Base-by-base conservation (phyloP, 345 rosid species). In the Excoecaria cochinchinensis region DNA sequence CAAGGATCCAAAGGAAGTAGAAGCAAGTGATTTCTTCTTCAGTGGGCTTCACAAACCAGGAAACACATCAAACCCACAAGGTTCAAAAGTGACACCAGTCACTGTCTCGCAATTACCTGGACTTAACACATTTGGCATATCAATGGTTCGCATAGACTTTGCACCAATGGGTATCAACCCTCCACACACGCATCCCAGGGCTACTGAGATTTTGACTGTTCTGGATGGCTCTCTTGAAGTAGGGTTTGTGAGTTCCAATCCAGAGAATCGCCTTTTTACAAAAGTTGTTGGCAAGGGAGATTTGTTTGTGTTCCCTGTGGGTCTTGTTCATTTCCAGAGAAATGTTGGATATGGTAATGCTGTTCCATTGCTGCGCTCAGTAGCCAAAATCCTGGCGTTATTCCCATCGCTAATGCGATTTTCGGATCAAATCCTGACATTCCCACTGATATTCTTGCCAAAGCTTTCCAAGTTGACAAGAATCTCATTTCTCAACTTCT, bases 131-230 rank as follows among this genome's bases (percentile, higher is more conserved):
- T 31, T 31, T 31, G 31, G 31, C 31, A 31, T 31, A 31, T 31
- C 31, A 31, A 31, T 31, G 31, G 31, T 31, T 31, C 31, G 31
- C 31, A 31, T 31, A 31, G 31, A 31, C 31, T 31, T 31, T 31
- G 31, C 31, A 31, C 31, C 31, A 31, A 31, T 31, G 31, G 74
- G 74, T 10, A 57, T 71, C 16, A 71, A 71, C 10, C 74, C 74
- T 39, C 74, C 74, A 12, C 74, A 71, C 38, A 71, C 65, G 3
- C 74, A 71, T 7, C 74, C 74, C 4, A 19, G 74, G 10, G 74
- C 74, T n/a, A 38, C 51, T n/a, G 74, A 71, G 40, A 57, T 71
- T 9, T 13, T 56, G 52, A 56, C 52, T 5, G 63, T 71, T n/a
- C 3, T 71, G 11, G 74, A 71, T 0, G 74, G 74, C 8, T 8